Conservation (phyloP, 805 yeast species). For the Myxozyma kluyveri region DNA sequence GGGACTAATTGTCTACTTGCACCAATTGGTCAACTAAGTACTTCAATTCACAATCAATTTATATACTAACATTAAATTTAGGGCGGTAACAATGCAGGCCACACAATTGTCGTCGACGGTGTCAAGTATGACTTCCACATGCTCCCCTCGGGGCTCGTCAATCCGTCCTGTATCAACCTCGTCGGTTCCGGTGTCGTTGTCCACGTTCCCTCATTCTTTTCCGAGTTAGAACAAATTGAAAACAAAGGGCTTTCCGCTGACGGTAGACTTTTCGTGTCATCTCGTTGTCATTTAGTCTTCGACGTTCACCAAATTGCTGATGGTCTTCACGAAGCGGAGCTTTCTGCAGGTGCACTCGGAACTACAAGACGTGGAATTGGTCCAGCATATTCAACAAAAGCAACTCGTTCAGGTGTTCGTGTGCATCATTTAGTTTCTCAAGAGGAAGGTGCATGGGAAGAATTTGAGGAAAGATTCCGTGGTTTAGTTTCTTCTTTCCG, state of each 20-base stretch:
- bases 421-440: conserved; percentile 92
- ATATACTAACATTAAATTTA: background rate
- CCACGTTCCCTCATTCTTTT: conserved; percentile 89
- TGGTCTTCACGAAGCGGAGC: conserved; percentile 89
- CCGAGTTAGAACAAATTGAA: conserved; percentile 78
- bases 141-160: conserved; percentile 97
- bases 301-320: conserved; percentile 98
- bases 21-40: too few relatives aligned
- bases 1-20: background rate
- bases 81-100: conserved; percentile 99
- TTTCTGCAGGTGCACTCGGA: conserved; percentile 80
- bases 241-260: conserved; percentile 63
- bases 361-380: conserved; percentile 99
- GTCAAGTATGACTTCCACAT: conserved; percentile 96
- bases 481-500: conserved; percentile 77
- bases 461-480: conserved; percentile 73
- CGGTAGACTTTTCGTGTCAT: conserved; percentile 79
- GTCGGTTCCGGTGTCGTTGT: conserved; percentile 96
- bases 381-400: conserved; percentile 95
- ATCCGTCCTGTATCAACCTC: conserved; percentile 83
- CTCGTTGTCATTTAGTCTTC: conserved; percentile 94
- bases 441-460: conserved; percentile 90
- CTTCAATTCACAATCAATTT: background rate
- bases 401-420: conserved; percentile 93
- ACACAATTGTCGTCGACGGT: conserved; percentile 89